phyloP scores from a whole-genome alignment of 352 stramenopile species.

The Phytophthora ohioensis region DNA sequence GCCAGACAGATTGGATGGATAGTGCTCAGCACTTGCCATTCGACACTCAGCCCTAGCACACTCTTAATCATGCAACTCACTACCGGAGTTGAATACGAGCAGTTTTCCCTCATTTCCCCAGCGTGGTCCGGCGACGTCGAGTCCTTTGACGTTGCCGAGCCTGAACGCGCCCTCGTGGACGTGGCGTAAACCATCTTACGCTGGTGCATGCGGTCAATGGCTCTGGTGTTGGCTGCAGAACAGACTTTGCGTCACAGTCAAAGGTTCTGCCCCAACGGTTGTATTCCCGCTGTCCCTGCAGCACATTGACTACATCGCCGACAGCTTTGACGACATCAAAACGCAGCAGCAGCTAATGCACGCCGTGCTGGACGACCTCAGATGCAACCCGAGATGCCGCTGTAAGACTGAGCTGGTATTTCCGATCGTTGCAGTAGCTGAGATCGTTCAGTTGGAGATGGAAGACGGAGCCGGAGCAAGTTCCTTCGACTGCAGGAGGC shows the following conservation, averaged over 20 bases:
- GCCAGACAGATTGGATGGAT: neutral
- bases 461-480: no score
- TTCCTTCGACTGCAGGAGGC: no score
- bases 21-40: neutral
- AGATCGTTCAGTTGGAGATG: no score
- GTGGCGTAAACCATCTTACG: neutral
- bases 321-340: neutral
- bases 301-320: constrained; percentile 4
- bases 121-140: constrained; percentile 1
- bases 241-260: neutral
- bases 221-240: neutral
- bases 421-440: no score
- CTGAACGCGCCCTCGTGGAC: neutral
- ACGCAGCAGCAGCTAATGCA: constrained; percentile 1
- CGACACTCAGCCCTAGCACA: neutral
- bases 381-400: neutral
- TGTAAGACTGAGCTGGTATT: neutral
- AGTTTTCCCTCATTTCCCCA: neutral
- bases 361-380: neutral
- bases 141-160: neutral
- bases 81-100: neutral
- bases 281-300: neutral
- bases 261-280: neutral
- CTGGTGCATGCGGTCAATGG: neutral
- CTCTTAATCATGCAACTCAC: neutral